Conservation (phyloP, 805 yeast genomes). For the Cyberlindnera nakhonratchasimensis region DNA sequence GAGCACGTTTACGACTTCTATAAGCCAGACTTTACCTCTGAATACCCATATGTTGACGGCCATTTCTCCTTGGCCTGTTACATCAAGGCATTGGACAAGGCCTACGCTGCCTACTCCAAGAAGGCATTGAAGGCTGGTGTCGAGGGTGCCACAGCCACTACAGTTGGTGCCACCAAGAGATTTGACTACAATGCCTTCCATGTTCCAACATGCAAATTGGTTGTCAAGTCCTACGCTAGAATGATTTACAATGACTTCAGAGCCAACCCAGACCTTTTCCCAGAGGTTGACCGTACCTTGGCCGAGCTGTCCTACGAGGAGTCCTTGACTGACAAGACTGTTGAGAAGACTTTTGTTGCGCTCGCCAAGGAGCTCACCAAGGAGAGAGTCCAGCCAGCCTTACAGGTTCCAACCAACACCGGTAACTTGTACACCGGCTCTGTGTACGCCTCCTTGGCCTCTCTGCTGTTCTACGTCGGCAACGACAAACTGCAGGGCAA, state of each 20-base stretch:
- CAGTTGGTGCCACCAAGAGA: conserved; percentile 64
- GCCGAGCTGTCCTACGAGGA: conserved; percentile 65
- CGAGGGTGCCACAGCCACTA: conserved; percentile 42
- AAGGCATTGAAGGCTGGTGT: conserved; percentile 59
- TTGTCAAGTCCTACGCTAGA: conserved; percentile 89
- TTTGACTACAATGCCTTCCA: conserved; percentile 97
- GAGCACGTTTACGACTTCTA: conserved; percentile 97
- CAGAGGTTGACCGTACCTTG: conserved; percentile 50
- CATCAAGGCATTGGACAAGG: conserved; percentile 86
- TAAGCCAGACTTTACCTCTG: conserved; percentile 94
- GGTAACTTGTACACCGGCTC: conserved; percentile 99
- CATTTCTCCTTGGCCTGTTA: conserved; percentile 93
- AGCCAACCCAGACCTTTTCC: conserved; percentile 62
- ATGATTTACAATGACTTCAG: conserved; percentile 83
- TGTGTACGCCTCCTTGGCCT: conserved; percentile 80
- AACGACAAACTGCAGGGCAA: conserved; percentile 71
- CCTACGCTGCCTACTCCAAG: conserved; percentile 77
- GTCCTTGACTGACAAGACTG: conserved; percentile 70
- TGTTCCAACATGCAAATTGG: conserved; percentile 96
- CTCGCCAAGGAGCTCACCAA: conserved; percentile 64
- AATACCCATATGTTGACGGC: conserved; percentile 97
- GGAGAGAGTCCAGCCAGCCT: conserved; percentile 72
- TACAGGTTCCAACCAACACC: conserved; percentile 88
- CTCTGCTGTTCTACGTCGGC: conserved; percentile 73
- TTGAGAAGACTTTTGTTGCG: conserved; percentile 83